phyloP scores from a whole-genome alignment of 169 alveolate genomes.

The Plasmodium gonderi region DNA sequence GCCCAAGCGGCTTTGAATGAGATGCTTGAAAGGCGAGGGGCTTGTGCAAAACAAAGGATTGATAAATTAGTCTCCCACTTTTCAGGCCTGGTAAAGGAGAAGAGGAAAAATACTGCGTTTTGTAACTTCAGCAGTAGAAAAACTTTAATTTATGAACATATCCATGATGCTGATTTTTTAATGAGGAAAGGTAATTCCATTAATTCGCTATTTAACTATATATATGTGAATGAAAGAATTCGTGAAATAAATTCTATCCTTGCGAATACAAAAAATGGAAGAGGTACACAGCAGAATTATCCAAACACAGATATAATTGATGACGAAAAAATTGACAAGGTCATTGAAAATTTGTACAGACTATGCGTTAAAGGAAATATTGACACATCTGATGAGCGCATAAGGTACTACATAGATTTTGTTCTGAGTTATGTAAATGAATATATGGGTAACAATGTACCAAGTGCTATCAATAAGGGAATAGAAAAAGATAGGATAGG shows the following conservation, averaged over 20 bases:
- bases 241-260: slow-evolving; percentile 13
- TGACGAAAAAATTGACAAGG: slow-evolving; percentile 5
- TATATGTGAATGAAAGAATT: slow-evolving; percentile 39
- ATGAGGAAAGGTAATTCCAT: slow-evolving; percentile 12
- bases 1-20: not conserved
- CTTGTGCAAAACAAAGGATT: not conserved
- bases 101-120: not conserved
- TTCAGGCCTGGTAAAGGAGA: not conserved
- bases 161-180: slow-evolving; percentile 20
- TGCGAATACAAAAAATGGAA: not conserved
- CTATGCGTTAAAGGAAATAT: slow-evolving; percentile 70
- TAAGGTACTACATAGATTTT: slow-evolving; percentile 20
- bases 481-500: not conserved
- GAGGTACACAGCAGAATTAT: not conserved
- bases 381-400: slow-evolving; percentile 27
- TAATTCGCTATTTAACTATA: slow-evolving; percentile 36
- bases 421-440: slow-evolving; percentile 12
- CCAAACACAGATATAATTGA: not conserved
- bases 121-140: slow-evolving; percentile 18
- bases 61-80: not conserved
- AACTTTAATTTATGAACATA: slow-evolving; percentile 23
- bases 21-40: not conserved
- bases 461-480: not conserved
- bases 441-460: slow-evolving; percentile 8
- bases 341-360: slow-evolving; percentile 23